A percentile compares a stretch with the other conserved stretches of the same genome.
Evolutionary conservation across 371 early-diverging fungal species (phyloP).

Genomic region (Apophysomyces trapeziformis): DNA sequence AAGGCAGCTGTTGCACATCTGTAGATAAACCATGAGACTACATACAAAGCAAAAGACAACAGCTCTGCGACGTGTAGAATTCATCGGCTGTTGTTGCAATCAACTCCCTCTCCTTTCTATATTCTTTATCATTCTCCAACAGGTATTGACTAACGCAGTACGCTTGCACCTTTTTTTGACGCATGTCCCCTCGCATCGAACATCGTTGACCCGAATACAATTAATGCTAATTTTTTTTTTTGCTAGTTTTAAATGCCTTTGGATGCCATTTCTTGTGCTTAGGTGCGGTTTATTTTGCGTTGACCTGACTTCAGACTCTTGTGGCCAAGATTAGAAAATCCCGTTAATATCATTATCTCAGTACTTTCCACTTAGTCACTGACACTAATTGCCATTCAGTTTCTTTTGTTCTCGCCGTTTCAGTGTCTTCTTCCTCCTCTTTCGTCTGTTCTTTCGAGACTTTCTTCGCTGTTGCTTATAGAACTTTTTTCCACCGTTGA

Average conservation of each 20-base stretch:
- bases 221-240: background rate
- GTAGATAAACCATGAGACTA: background rate
- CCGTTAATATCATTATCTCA: background rate
- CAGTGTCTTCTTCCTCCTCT: too few relatives aligned
- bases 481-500: background rate
- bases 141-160: background rate
- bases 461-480: background rate
- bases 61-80: background rate
- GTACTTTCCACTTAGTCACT: background rate
- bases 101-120: background rate
- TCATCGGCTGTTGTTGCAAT: constrained; percentile 3
- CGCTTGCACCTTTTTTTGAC: background rate
- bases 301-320: background rate
- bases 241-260: background rate
- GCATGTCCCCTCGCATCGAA: background rate
- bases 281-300: background rate
- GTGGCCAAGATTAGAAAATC: background rate
- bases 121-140: background rate
- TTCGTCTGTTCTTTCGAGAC: too few relatives aligned
- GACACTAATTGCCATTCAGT: background rate
- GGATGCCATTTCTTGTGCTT: background rate
- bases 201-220: background rate
- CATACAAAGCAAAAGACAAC: background rate
- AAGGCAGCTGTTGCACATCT: constrained; percentile 12
- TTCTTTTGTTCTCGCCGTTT: background rate